Conservation (phyloP, 2,329 filamentous ascomycete genomes). For the Clarireedia sp. region DNA sequence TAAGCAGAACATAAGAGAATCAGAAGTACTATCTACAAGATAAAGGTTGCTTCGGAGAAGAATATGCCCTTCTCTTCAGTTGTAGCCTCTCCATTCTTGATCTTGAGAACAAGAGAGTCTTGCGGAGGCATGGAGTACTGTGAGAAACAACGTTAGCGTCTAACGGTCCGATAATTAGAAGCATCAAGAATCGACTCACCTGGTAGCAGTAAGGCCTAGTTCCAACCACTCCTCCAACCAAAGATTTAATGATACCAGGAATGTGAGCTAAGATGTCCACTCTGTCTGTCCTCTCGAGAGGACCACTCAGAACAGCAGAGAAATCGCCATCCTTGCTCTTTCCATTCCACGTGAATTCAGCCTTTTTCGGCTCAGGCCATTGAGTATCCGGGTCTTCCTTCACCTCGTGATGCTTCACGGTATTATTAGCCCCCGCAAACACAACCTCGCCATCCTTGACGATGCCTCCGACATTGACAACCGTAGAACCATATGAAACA, state of each 20-base stretch:
- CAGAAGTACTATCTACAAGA: slow-evolving; percentile 47
- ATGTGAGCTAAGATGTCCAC: slow-evolving; percentile 97
- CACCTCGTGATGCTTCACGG: slow-evolving; percentile 61
- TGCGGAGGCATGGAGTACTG: slow-evolving; percentile 61
- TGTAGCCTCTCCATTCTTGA: slow-evolving; percentile 78
- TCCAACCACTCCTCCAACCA: slow-evolving; percentile 82
- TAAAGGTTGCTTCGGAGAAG: slow-evolving; percentile 90
- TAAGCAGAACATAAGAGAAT: background rate
- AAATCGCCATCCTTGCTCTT: slow-evolving; percentile 70
- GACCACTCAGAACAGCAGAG: slow-evolving; percentile 59
- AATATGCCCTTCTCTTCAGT: slow-evolving; percentile 65
- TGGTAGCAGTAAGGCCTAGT: slow-evolving; percentile 98
- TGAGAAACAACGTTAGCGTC: slow-evolving; percentile 6
- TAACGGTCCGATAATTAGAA: background rate
- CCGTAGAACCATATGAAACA: slow-evolving; percentile 79
- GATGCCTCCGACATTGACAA: slow-evolving; percentile 76
- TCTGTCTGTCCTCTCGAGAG: slow-evolving; percentile 66
- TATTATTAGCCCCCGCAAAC: slow-evolving; percentile 58
- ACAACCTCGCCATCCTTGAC: slow-evolving; percentile 75
- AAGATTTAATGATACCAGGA: slow-evolving; percentile 88
- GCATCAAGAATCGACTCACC: slow-evolving; percentile 40
- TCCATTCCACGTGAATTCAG: slow-evolving; percentile 72
- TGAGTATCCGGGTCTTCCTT: slow-evolving; percentile 70
- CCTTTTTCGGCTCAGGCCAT: slow-evolving; percentile 77
- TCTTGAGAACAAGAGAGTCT: slow-evolving; percentile 61